phyloP scores from a whole-genome alignment of 768 basidiomycete genomes.

The Mycena belliarum region DNA sequence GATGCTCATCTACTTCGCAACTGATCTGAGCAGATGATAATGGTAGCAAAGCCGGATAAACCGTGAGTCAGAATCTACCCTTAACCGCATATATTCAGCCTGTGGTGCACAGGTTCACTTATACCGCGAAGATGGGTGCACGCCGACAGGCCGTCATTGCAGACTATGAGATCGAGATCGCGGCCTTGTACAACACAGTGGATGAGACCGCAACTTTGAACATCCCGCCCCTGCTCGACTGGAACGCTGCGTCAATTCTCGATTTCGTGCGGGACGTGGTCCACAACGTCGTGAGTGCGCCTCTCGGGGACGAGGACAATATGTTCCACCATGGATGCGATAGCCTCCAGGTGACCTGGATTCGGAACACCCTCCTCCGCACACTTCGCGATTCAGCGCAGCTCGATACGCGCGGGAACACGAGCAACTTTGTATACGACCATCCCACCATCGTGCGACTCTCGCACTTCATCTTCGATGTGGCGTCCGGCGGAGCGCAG shows the following conservation, averaged over 20 bases:
- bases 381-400: slow-evolving; percentile 30
- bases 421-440: slow-evolving; percentile 37
- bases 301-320: slow-evolving; percentile 33
- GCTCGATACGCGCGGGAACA: slow-evolving; percentile 21
- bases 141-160: slow-evolving; percentile 39
- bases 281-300: slow-evolving; percentile 30
- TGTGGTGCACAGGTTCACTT: slow-evolving; percentile 16
- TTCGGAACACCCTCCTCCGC: slow-evolving; percentile 39
- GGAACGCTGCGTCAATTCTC: slow-evolving; percentile 24
- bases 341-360: slow-evolving; percentile 43
- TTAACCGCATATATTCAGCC: slow-evolving; percentile 17
- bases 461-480: not conserved
- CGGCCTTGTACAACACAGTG: slow-evolving; percentile 34
- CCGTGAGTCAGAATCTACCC: slow-evolving; percentile 35
- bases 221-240: slow-evolving; percentile 26
- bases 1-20: too few species aligned
- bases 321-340: slow-evolving; percentile 44
- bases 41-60: slow-evolving; percentile 36
- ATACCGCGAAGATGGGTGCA: slow-evolving; percentile 30
- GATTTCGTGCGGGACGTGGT: slow-evolving; percentile 36
- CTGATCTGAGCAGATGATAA: too few species aligned
- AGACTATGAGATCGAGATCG: slow-evolving; percentile 42
- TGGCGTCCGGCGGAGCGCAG: slow-evolving; percentile 1
- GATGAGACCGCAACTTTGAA: slow-evolving; percentile 33
- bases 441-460: slow-evolving; percentile 34